Evolutionary conservation across 768 basidiomycete genomes (phyloP).

Genomic region (Macrolepiota fuliginosa): DNA sequence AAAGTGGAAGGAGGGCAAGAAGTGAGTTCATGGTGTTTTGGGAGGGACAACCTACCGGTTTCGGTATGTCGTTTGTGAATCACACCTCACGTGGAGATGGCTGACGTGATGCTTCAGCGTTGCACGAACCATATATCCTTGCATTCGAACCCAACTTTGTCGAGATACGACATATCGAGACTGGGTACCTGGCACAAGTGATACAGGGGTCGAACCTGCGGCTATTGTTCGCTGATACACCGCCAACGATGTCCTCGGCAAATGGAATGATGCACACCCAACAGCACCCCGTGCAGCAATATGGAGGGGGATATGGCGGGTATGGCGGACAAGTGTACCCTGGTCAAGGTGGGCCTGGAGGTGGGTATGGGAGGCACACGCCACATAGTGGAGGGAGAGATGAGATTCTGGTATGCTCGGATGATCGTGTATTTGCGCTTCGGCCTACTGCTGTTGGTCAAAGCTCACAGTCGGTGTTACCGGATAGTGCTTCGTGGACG

Average conservation of each 20-base stretch:
- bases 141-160: constrained; percentile 97
- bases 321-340: constrained; percentile 22
- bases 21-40: constrained; percentile 94
- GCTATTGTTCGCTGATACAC: constrained; percentile 90
- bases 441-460: constrained; percentile 41
- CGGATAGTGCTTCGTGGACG: constrained; percentile 43
- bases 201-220: constrained; percentile 92
- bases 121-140: constrained; percentile 94
- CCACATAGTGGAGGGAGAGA: constrained; percentile 60
- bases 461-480: constrained; percentile 29
- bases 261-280: constrained; percentile 34
- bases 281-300: constrained; percentile 7
- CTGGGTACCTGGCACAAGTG: constrained; percentile 88
- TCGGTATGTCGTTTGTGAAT: constrained; percentile 59
- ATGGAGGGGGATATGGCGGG: constrained; percentile 26
- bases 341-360: not conserved
- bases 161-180: constrained; percentile 95
- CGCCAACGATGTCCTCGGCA: constrained; percentile 72
- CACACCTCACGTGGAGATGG: not conserved
- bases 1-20: constrained; percentile 88
- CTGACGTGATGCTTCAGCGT: constrained; percentile 46
- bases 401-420: constrained; percentile 88
- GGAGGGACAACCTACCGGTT: constrained; percentile 93
- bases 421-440: constrained; percentile 78
- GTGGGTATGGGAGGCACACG: constrained; percentile 16